phyloP scores from a whole-genome alignment of 352 stramenopile species.

The Pythium plurisporium region DNA sequence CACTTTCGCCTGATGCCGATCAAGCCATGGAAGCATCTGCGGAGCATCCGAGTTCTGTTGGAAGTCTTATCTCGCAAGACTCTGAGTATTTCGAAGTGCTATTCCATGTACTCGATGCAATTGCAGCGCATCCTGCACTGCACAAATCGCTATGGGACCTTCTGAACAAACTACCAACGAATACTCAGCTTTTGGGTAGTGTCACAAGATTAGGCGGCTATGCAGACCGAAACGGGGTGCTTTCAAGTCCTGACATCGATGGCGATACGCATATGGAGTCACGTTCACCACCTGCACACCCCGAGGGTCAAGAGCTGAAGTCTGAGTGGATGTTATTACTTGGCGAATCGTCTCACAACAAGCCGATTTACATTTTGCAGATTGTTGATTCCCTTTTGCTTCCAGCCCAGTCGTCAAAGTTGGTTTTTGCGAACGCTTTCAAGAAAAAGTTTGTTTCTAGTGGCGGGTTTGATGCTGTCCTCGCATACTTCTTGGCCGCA shows the following conservation, averaged over 20 bases:
- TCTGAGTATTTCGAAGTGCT: slow-evolving; percentile 77
- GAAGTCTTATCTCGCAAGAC: slow-evolving; percentile 59
- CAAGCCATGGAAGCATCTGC: slow-evolving; percentile 6
- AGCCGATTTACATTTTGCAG: slow-evolving; percentile 84
- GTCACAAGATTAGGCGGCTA: slow-evolving; percentile 50
- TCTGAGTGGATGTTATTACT: slow-evolving; percentile 63
- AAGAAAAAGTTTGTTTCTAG: slow-evolving; percentile 67
- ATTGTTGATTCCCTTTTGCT: slow-evolving; percentile 83
- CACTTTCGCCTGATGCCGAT: slow-evolving; percentile 23
- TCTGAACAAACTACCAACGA: slow-evolving; percentile 81
- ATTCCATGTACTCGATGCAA: slow-evolving; percentile 75
- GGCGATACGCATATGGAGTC: slow-evolving; percentile 19
- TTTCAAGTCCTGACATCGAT: slow-evolving; percentile 40
- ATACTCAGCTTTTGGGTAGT: slow-evolving; percentile 51
- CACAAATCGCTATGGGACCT: slow-evolving; percentile 77
- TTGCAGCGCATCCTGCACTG: slow-evolving; percentile 43
- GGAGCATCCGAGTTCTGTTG: slow-evolving; percentile 25
- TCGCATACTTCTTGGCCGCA: slow-evolving; percentile 76
- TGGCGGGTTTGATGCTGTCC: slow-evolving; percentile 76
- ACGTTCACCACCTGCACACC: slow-evolving; percentile 2
- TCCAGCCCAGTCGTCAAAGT: slow-evolving; percentile 56
- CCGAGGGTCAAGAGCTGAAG: slow-evolving; percentile 8
- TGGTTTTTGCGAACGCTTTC: slow-evolving; percentile 58
- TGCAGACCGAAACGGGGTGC: slow-evolving; percentile 9
- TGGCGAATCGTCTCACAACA: slow-evolving; percentile 66